These are phyloP conservation scores for Rhododendron ovatum DNA, from an alignment of 148 eudicot species.

Conservation along the genomic window DNA sequence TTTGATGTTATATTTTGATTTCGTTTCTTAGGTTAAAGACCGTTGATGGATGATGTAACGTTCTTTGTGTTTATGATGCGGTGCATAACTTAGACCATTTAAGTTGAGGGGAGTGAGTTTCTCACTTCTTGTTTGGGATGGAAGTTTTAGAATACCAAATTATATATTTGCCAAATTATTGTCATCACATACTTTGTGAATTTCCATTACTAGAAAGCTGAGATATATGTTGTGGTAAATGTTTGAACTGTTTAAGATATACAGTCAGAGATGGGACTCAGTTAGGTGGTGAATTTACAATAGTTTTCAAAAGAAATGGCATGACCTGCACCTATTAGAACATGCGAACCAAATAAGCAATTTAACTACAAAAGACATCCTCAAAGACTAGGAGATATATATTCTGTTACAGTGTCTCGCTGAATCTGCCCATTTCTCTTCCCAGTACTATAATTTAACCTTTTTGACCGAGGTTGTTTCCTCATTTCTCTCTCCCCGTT, in stretches of 20 bases:
- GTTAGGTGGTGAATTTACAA: too few relatives aligned
- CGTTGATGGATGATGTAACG: background rate
- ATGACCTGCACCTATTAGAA: too few relatives aligned
- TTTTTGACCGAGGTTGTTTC: too few relatives aligned
- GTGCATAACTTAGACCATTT: background rate
- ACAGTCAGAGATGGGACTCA: background rate
- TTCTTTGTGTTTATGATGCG: background rate
- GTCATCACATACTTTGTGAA: background rate
- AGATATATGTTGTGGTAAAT: background rate
- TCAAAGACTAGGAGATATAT: too few relatives aligned
- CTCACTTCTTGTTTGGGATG: background rate
- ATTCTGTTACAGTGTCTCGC: too few relatives aligned
- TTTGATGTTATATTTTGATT: background rate
- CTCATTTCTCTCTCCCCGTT: too few relatives aligned
- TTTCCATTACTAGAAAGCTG: background rate
- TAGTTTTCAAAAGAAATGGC: too few relatives aligned
- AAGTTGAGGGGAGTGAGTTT: background rate
- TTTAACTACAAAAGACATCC: too few relatives aligned
- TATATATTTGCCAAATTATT: background rate
- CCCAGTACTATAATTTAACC: too few relatives aligned
- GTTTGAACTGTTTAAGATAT: background rate
- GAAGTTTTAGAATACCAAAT: background rate
- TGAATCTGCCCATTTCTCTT: too few relatives aligned
- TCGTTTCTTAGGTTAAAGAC: background rate
- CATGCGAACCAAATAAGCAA: too few relatives aligned